Evolutionary conservation across 208 protist genomes (phyloP), one percentile per base, ranked within the genome.

Genomic region (Trypanosoma caninum): DNA sequence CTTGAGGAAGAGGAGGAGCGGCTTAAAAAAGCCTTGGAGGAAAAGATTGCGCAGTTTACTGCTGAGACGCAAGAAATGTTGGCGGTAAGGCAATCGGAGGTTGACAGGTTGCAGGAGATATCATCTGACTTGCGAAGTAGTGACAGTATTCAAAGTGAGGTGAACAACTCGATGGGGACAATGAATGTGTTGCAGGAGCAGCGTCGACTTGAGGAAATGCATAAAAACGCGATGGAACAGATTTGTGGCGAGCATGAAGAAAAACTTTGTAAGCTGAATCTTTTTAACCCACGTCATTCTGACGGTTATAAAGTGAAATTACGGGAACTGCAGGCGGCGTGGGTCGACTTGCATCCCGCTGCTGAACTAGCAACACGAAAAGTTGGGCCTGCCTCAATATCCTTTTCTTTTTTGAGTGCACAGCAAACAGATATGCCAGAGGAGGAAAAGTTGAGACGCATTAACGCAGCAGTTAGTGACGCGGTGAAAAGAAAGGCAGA

Each of bases 201-300:
- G 27, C 52, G 35, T 9, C 27, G 44, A 11, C 52, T 53, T 65
- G 65, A 69, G 51, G 52, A 73, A 18, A 72, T 78, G 27, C 83
- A 90, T 51, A 68, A 73, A 45, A 61, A 73, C 53, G 47, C 65
- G 0, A 66, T 84, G 52, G 69, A 72, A 4, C 57, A 72, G 13
- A 69, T 81, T 10, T 72, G 69, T 23, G 57, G 69, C 3, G 67
- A 72, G 30, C 77, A 82, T 37, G 60, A 80, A 31, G 69, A 77
- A 52, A 51, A 48, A 3, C 30, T 84, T 27, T 46, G 55, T 28
- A 30, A 63, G 27, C 45, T n/a, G 47, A 34, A 65, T n/a, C 28
- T 67, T 11, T 63, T 76, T 35, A 63, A 89, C 41, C 67, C 72
- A 11, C 72, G 76, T 18, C 54, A 71, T 48, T 56, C 69, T 9